Conservation (phyloP, 176 grass and related monocot species). For the Oryza nivara region DNA sequence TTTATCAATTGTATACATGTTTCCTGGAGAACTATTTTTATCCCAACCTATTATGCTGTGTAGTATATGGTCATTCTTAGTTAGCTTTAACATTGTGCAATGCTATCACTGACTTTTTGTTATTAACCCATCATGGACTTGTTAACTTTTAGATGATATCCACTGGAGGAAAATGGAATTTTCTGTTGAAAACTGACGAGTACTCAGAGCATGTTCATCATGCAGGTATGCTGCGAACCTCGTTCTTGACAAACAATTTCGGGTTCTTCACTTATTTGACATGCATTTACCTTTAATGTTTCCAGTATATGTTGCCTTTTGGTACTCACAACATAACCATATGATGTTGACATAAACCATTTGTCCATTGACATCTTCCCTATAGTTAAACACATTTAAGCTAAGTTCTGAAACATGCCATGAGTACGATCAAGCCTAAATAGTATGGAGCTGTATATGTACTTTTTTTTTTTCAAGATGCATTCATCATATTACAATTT, state of each 20-base stretch:
- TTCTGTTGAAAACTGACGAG: slow-evolving; percentile 9
- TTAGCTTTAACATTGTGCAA: not conserved
- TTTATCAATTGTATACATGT: not conserved
- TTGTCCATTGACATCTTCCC: slow-evolving; percentile 15
- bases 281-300: not conserved
- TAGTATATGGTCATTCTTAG: not conserved
- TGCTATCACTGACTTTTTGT: not conserved
- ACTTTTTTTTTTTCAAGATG: slow-evolving; percentile 20
- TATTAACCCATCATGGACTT: not conserved
- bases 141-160: slow-evolving; percentile 4
- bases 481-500: slow-evolving; percentile 26
- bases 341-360: not conserved
- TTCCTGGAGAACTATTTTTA: not conserved
- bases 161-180: not conserved
- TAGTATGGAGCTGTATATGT: slow-evolving; percentile 37
- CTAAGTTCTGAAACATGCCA: slow-evolving; percentile 30
- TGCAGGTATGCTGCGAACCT: not conserved
- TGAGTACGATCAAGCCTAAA: slow-evolving; percentile 22
- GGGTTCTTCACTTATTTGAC: not conserved
- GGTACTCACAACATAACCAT: not conserved
- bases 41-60: not conserved
- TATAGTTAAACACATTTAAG: not conserved
- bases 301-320: not conserved
- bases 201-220: not conserved
- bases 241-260: not conserved